A percentile compares a stretch with the other conserved stretches of the same genome.
Conservation (phyloP, 306 rosid genomes). For the Cucumis melo region DNA sequence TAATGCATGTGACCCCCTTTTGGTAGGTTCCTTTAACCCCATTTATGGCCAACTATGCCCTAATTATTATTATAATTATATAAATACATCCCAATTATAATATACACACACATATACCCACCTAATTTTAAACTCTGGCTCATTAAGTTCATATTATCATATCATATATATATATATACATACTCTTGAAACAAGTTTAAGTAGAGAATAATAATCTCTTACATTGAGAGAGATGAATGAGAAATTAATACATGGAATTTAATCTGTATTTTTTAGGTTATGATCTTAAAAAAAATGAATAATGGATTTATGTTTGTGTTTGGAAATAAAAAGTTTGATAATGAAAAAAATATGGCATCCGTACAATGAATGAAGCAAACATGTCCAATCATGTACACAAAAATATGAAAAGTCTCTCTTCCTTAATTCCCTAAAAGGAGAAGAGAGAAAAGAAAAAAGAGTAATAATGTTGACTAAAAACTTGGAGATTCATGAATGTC, state of each 20-base stretch:
- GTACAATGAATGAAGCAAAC: constrained; percentile 16
- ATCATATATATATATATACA: no score
- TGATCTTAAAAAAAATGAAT: background rate
- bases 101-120: background rate
- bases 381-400: constrained; percentile 22
- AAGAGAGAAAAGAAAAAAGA: background rate
- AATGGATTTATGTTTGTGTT: constrained; percentile 18
- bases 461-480: constrained; percentile 8
- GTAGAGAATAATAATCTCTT: no score
- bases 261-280: background rate
- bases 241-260: background rate
- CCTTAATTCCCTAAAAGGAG: background rate
- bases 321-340: background rate
- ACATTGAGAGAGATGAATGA: no score
- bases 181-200: no score
- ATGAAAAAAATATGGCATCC: background rate
- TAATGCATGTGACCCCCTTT: background rate
- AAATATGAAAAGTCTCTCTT: constrained; percentile 6
- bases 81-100: background rate
- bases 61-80: background rate
- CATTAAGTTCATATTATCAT: background rate
- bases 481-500: constrained; percentile 64
- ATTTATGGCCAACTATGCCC: background rate
- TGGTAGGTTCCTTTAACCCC: background rate
- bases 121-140: background rate